phyloP scores from a whole-genome alignment of 2,329 filamentous ascomycete genomes.

The Volutella citrinella region DNA sequence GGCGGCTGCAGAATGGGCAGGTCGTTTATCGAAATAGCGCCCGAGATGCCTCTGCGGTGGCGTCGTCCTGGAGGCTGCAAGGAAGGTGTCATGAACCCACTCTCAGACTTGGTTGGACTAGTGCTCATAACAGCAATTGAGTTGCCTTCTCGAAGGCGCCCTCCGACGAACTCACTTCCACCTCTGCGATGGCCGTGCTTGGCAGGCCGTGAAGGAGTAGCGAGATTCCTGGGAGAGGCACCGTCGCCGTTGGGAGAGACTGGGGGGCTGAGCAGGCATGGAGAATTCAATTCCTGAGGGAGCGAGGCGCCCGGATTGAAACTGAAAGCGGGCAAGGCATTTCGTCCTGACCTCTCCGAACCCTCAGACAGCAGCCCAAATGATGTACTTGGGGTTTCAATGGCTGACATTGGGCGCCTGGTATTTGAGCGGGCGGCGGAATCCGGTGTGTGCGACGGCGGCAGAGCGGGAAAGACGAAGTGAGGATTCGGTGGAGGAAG shows the following conservation, averaged over 20 bases:
- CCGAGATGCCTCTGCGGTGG: slow-evolving; percentile 70
- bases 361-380: slow-evolving; percentile 29
- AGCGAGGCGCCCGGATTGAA: slow-evolving; percentile 55
- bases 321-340: slow-evolving; percentile 50
- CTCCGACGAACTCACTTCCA: slow-evolving; percentile 84
- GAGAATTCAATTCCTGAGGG: slow-evolving; percentile 32
- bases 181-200: slow-evolving; percentile 77
- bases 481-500: slow-evolving; percentile 57
- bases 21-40: slow-evolving; percentile 81
- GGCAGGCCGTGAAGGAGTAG: slow-evolving; percentile 55
- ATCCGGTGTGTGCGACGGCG: slow-evolving; percentile 43
- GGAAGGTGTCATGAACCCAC: slow-evolving; percentile 54
- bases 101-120: slow-evolving; percentile 65
- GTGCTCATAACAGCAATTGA: slow-evolving; percentile 62
- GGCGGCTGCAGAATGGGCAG: slow-evolving; percentile 66
- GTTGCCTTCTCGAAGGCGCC: slow-evolving; percentile 58
- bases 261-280: slow-evolving; percentile 50
- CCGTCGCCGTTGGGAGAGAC: slow-evolving; percentile 45
- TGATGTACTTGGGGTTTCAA: slow-evolving; percentile 40
- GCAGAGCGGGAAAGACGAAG: slow-evolving; percentile 59
- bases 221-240: slow-evolving; percentile 46
- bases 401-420: slow-evolving; percentile 51
- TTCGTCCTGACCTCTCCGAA: slow-evolving; percentile 22
- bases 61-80: slow-evolving; percentile 56
- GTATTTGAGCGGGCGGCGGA: slow-evolving; percentile 47